Evolutionary conservation across 2,329 filamentous ascomycete species (phyloP).

Genomic region (Penicillium sp.): DNA sequence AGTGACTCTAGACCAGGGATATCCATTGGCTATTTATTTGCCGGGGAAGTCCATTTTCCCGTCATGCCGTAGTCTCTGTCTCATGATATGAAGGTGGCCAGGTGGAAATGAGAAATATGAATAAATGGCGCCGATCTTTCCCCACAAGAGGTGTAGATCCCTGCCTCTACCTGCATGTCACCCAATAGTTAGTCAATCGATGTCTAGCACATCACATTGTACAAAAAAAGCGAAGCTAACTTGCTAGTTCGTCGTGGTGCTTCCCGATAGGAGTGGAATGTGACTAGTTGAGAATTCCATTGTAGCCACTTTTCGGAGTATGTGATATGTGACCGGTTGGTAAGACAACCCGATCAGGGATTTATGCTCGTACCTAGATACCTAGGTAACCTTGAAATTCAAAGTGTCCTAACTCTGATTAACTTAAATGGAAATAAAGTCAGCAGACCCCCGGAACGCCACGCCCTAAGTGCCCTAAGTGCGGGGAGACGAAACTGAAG

Average conservation of each 20-base stretch:
- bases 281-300: conserved; percentile 22
- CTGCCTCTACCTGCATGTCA: conserved; percentile 7
- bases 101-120: conserved; percentile 12
- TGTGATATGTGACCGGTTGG: conserved; percentile 19
- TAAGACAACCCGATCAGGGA: background rate
- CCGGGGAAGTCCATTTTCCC: background rate
- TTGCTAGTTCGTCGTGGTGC: conserved; percentile 5
- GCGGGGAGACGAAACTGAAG: background rate
- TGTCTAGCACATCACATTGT: conserved; percentile 3
- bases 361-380: background rate
- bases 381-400: background rate
- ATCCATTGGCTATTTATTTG: conserved; percentile 5
- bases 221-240: conserved; percentile 1
- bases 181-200: conserved; percentile 10
- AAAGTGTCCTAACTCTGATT: background rate
- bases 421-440: conserved; percentile 7
- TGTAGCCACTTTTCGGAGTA: conserved; percentile 15
- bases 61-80: conserved; percentile 16
- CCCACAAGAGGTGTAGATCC: conserved; percentile 12
- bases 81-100: conserved; percentile 16
- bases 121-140: conserved; percentile 21
- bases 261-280: conserved; percentile 19
- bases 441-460: background rate
- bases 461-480: background rate
- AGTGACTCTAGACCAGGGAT: conserved; percentile 14